A percentile compares a stretch with the other conserved stretches of the same genome.
Conservation (phyloP, 2,329 filamentous ascomycete genomes). For the Fusarium sp. region DNA sequence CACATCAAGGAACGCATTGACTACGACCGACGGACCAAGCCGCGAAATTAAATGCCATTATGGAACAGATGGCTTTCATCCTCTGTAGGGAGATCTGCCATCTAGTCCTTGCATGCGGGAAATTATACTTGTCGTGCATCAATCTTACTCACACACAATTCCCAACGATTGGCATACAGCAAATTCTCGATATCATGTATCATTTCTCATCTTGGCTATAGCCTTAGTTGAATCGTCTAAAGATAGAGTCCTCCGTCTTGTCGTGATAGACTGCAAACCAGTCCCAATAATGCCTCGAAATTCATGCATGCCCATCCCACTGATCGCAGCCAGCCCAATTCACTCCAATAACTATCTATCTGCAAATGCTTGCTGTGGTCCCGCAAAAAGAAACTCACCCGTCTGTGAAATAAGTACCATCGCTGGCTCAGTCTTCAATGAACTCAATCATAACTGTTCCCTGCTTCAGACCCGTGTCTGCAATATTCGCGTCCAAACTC, state of each 20-base stretch:
- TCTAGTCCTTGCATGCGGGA: constrained; percentile 10
- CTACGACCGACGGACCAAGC: constrained; percentile 17
- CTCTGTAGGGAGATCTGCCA: constrained; percentile 12
- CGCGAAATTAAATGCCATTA: constrained; percentile 1
- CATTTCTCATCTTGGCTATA: constrained; percentile 19
- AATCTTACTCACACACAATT: not conserved
- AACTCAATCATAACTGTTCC: constrained; percentile 97
- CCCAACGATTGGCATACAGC: not conserved
- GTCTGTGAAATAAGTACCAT: constrained; percentile 3
- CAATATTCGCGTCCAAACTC: constrained; percentile 77
- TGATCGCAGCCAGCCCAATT: constrained; percentile 32
- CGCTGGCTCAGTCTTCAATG: constrained; percentile 64
- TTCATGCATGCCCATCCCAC: constrained; percentile 29
- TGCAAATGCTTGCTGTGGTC: constrained; percentile 37
- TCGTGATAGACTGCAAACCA: constrained; percentile 23
- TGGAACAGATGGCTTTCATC: not conserved
- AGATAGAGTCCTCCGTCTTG: constrained; percentile 28
- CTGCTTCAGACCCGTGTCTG: constrained; percentile 87
- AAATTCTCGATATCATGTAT: constrained; percentile 2
- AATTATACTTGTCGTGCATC: constrained; percentile 7
- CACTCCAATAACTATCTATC: constrained; percentile 40
- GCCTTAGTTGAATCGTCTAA: constrained; percentile 31
- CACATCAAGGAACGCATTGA: constrained; percentile 15
- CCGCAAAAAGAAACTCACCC: constrained; percentile 33
- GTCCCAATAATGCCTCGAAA: constrained; percentile 23